Conservation (phyloP, 805 yeast genomes). For the Helenozyma rhizophorensis region DNA sequence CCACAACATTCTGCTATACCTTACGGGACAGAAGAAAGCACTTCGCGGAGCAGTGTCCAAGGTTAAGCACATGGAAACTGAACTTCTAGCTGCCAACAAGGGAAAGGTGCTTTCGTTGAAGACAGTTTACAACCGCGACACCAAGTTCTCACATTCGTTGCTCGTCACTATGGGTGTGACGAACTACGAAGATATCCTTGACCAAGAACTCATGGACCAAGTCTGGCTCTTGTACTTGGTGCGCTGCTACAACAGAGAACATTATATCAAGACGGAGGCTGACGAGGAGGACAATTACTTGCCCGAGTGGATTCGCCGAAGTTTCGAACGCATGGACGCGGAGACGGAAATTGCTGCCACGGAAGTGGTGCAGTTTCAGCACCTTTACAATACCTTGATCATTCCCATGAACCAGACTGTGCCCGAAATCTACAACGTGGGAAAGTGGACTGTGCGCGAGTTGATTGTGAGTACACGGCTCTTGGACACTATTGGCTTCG, state of each 20-base stretch:
- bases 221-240: conserved; percentile 61
- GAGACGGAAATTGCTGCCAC: conserved; percentile 41
- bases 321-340: conserved; percentile 33
- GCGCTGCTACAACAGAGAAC: conserved; percentile 46
- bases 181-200: conserved; percentile 48
- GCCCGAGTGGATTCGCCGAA: conserved; percentile 48
- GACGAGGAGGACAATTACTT: conserved; percentile 31
- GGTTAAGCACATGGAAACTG: conserved; percentile 43
- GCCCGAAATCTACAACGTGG: conserved; percentile 53
- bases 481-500: conserved; percentile 49
- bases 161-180: conserved; percentile 54
- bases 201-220: conserved; percentile 50
- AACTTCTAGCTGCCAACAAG: conserved; percentile 40
- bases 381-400: conserved; percentile 50
- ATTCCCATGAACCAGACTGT: conserved; percentile 45
- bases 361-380: conserved; percentile 53
- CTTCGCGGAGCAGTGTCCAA: conserved; percentile 43
- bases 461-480: conserved; percentile 50
- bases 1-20: conserved; percentile 39
- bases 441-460: conserved; percentile 46
- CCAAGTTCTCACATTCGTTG: conserved; percentile 49
- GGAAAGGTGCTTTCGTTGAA: conserved; percentile 50
- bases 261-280: conserved; percentile 23
- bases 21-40: conserved; percentile 45
- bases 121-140: conserved; percentile 52